phyloP scores from a whole-genome alignment of 441 rosid genomes.

The Eugenia klotzschiana region DNA sequence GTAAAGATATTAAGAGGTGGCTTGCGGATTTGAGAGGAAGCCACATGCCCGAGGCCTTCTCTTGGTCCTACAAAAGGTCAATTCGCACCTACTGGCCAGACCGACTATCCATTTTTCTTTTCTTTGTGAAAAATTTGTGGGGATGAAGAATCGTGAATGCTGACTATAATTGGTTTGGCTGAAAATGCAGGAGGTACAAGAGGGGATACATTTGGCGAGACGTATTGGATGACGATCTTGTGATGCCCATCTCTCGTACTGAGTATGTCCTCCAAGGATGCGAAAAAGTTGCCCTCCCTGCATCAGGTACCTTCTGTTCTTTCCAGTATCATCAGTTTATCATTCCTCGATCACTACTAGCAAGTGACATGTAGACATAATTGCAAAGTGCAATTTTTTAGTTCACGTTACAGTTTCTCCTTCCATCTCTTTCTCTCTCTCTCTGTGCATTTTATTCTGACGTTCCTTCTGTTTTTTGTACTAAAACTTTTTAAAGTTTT shows the following conservation, averaged over 20 bases:
- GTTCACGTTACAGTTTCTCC: not conserved
- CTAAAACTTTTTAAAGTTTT: not conserved
- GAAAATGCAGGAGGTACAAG: conserved; percentile 37
- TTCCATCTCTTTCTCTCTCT: not conserved
- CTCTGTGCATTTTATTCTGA: not conserved
- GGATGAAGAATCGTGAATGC: not conserved
- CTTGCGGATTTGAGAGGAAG: conserved; percentile 51
- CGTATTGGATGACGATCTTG: conserved; percentile 53
- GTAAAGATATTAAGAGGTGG: conserved; percentile 70
- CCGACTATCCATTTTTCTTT: not conserved
- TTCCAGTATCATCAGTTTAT: not conserved
- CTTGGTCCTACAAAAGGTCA: conserved; percentile 77
- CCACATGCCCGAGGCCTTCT: conserved; percentile 45
- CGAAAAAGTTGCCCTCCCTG: conserved; percentile 11
- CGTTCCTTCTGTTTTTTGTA: not conserved
- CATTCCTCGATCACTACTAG: not conserved
- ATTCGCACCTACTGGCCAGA: not conserved
- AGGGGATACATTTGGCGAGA: conserved; percentile 73
- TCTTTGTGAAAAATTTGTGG: not conserved
- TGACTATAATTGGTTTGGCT: not conserved
- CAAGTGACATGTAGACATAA: not conserved
- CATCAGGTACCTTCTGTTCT: conserved; percentile 9
- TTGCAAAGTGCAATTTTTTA: not conserved
- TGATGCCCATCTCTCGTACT: conserved; percentile 53
- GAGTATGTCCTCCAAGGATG: conserved; percentile 75